phyloP scores from a whole-genome alignment of 2,329 filamentous ascomycete species.

The Periglandula ipomoeae region DNA sequence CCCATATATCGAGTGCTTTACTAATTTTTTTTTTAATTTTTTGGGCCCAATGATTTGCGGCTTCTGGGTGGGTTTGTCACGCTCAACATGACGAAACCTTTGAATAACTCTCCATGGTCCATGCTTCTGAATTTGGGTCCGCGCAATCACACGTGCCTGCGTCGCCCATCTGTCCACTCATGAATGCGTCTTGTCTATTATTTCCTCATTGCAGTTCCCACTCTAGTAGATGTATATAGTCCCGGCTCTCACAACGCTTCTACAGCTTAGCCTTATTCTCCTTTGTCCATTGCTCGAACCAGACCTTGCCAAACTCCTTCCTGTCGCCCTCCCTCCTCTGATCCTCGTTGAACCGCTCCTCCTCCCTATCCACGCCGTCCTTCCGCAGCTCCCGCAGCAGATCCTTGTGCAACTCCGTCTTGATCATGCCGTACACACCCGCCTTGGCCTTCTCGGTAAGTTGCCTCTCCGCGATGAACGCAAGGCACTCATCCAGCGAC shows the following conservation, averaged over 20 bases:
- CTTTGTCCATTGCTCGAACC: slow-evolving; percentile 40
- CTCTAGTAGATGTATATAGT: neutral
- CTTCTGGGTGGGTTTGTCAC: no score
- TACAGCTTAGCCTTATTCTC: slow-evolving; percentile 31
- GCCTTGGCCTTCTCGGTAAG: slow-evolving; percentile 53
- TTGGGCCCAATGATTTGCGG: neutral
- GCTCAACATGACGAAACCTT: no score
- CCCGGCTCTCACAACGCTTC: neutral
- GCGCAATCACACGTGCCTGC: no score
- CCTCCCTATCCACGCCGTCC: slow-evolving; percentile 38
- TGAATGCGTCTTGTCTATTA: no score
- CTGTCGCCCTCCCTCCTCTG: slow-evolving; percentile 31
- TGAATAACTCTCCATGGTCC: no score
- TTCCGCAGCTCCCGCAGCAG: slow-evolving; percentile 48
- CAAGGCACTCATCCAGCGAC: slow-evolving; percentile 48
- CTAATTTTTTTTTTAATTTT: slow-evolving; percentile 2
- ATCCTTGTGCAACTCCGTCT: slow-evolving; percentile 67
- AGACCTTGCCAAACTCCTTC: slow-evolving; percentile 33
- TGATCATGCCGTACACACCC: slow-evolving; percentile 62
- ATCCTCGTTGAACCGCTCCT: slow-evolving; percentile 36
- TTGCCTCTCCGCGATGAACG: slow-evolving; percentile 48
- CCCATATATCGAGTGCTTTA: slow-evolving; percentile 6
- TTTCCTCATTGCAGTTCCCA: neutral
- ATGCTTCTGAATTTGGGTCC: no score
- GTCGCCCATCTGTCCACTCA: no score